These are phyloP conservation scores for Dichomitus squalens DNA, from an alignment of 1,284 basidiomycete genomes.

Conservation along the genomic window DNA sequence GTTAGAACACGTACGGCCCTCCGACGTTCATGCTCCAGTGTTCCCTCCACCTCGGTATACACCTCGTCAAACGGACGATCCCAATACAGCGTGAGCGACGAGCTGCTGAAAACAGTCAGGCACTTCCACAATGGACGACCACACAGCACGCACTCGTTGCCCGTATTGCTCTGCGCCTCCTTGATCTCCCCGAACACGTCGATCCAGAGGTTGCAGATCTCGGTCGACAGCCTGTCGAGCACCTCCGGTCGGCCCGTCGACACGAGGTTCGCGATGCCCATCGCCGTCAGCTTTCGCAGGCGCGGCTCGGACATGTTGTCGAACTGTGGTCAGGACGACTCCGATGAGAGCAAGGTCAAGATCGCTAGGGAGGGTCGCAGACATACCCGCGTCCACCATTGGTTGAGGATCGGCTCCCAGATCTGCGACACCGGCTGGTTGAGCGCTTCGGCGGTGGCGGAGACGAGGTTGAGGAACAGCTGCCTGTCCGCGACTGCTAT, in stretches of 20 bases:
- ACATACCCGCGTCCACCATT: slow-evolving; percentile 78
- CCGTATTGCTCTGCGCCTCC: slow-evolving; percentile 54
- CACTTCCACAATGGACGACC: not conserved
- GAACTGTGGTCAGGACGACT: slow-evolving; percentile 52
- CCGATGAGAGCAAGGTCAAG: not conserved
- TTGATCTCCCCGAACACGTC: slow-evolving; percentile 89
- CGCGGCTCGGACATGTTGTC: slow-evolving; percentile 83
- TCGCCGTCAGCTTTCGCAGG: slow-evolving; percentile 72
- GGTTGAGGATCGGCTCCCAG: slow-evolving; percentile 69
- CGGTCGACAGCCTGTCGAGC: slow-evolving; percentile 67
- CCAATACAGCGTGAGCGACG: slow-evolving; percentile 60
- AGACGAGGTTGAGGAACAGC: slow-evolving; percentile 69
- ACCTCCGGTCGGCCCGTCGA: slow-evolving; percentile 71
- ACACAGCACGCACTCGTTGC: slow-evolving; percentile 33
- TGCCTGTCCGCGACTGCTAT: slow-evolving; percentile 63
- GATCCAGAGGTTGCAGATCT: slow-evolving; percentile 88
- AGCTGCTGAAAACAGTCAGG: slow-evolving; percentile 4
- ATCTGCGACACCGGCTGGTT: slow-evolving; percentile 53
- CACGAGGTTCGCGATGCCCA: slow-evolving; percentile 73
- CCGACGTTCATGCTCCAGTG: slow-evolving; percentile 70
- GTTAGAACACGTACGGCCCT: slow-evolving; percentile 51
- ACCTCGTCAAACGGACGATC: slow-evolving; percentile 57
- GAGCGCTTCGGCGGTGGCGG: slow-evolving; percentile 52
- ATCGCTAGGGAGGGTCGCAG: not conserved
- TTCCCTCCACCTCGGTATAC: slow-evolving; percentile 61